phyloP scores from a whole-genome alignment of 163 green algal species.

The Scenedesmus sp. region DNA sequence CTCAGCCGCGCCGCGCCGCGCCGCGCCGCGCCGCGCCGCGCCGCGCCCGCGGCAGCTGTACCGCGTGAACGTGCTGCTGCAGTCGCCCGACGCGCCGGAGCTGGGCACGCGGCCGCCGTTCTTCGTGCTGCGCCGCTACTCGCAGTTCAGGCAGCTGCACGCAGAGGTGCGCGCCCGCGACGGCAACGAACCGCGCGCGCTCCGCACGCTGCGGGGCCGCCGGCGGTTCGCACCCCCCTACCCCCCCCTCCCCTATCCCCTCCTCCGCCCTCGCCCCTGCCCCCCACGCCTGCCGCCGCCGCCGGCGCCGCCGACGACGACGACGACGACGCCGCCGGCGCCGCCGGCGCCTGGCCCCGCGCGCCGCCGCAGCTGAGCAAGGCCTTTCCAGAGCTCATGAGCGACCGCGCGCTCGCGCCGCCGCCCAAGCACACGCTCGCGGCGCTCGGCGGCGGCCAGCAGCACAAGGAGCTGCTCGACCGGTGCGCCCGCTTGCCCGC shows the following conservation, averaged over 20 bases:
- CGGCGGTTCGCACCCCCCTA: no score
- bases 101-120: slow-evolving; percentile 48
- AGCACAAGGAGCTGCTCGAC: slow-evolving; percentile 57
- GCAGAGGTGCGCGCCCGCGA: slow-evolving; percentile 6
- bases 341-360: no score
- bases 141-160: slow-evolving; percentile 61
- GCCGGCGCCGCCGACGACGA: no score
- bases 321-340: no score
- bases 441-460: slow-evolving; percentile 30
- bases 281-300: no score
- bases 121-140: slow-evolving; percentile 69
- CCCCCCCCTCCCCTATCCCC: no score
- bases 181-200: no score
- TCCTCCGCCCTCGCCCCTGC: no score
- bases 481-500: slow-evolving; percentile 14
- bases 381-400: slow-evolving; percentile 53
- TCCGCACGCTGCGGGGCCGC: no score
- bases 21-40: neutral
- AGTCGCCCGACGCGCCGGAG: slow-evolving; percentile 35
- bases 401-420: slow-evolving; percentile 40
- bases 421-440: slow-evolving; percentile 62
- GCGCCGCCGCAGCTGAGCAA: slow-evolving; percentile 57
- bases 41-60: slow-evolving; percentile 53
- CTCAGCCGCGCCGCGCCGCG: neutral
- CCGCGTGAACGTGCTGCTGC: slow-evolving; percentile 66